Evolutionary conservation across 2,329 filamentous ascomycete genomes (phyloP).

Genomic region (Stachybotrys chartarum): DNA sequence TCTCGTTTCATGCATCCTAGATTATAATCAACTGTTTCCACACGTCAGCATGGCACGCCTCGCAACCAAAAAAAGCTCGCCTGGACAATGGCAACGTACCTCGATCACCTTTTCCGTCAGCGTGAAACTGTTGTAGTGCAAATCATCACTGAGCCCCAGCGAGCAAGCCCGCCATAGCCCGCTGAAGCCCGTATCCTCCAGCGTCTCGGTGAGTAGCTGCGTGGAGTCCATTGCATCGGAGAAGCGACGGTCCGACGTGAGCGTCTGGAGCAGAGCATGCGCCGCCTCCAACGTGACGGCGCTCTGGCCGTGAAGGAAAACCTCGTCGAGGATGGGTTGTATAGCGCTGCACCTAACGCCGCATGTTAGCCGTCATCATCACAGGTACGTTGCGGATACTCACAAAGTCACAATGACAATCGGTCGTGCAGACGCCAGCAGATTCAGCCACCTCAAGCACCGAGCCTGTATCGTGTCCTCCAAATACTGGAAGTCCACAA

Average conservation of each 20-base stretch:
- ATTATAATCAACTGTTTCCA: not conserved
- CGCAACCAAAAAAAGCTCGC: not conserved
- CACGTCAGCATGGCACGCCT: not conserved
- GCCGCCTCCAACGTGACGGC: conserved; percentile 51
- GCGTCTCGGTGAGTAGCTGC: conserved; percentile 40
- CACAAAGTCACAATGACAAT: conserved; percentile 52
- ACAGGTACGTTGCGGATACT: conserved; percentile 17
- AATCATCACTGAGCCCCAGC: conserved; percentile 33
- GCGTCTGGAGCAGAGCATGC: conserved; percentile 50
- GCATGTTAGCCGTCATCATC: conserved; percentile 1
- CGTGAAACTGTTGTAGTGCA: conserved; percentile 29
- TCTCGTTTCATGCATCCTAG: not conserved
- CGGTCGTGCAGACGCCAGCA: conserved; percentile 46
- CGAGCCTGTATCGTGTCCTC: conserved; percentile 56
- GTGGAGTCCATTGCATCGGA: conserved; percentile 38
- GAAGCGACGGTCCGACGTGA: conserved; percentile 48
- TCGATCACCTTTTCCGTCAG: conserved; percentile 56
- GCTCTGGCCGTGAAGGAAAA: conserved; percentile 58
- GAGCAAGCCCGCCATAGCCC: conserved; percentile 55
- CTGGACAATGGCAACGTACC: conserved; percentile 27
- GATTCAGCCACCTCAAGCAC: conserved; percentile 52
- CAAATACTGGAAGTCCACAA: conserved; percentile 59
- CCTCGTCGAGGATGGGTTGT: conserved; percentile 51
- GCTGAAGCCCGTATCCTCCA: conserved; percentile 55
- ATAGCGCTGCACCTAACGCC: conserved; percentile 45